Base-by-base conservation (phyloP, 331 rosid species). In the Spiraea crenata region DNA sequence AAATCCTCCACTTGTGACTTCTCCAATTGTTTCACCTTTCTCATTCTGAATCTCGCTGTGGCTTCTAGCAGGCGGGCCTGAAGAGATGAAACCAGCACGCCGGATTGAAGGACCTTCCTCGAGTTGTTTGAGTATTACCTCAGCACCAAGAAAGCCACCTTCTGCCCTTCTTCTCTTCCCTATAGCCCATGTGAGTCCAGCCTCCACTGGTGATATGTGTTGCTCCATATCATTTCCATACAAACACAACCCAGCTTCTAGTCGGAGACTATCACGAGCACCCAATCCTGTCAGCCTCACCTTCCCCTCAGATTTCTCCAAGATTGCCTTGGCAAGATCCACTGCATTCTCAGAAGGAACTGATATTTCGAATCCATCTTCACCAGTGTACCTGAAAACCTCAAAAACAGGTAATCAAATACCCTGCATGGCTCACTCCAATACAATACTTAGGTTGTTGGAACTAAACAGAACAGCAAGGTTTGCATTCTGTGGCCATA, bases 351-450 rank as follows among this genome's bases (percentile, higher is more conserved):
- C 99, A 3, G 96, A 90, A 49, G 98, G 96, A 57, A 95, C 93
- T 63, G 99, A 95, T 50, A 95, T 95, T 82, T 95, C 99, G 80
- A 95, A 95, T 73, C 99, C 99, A 82, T 95, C 99, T 82, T 95
- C 98, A 19, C 99, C 99, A 6, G 96, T 95, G 83, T 95, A 91
- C 81, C 99, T 91, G 84, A 83, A 74, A 79, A 37, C 61, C 70
- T 69, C 83, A 20, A 67, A 57, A 63, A 75, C 52, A 40, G 48
- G 12, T 35, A 37, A 62, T 65, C 70, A 56, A 69, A 57, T 19
- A 66, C 56, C 71, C 50, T 65, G 37, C 57, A 46, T 1, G 10
- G 31, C 5, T n/a, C 41, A 15, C 45, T 67, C 57, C 74, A 57
- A 38, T n/a, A 15, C 12, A 9, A 25, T 9, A 47, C 40, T 8